Evolutionary conservation across 495 filamentous ascomycete species (phyloP).

Genomic region (Penicillium macrosclerotiorum): DNA sequence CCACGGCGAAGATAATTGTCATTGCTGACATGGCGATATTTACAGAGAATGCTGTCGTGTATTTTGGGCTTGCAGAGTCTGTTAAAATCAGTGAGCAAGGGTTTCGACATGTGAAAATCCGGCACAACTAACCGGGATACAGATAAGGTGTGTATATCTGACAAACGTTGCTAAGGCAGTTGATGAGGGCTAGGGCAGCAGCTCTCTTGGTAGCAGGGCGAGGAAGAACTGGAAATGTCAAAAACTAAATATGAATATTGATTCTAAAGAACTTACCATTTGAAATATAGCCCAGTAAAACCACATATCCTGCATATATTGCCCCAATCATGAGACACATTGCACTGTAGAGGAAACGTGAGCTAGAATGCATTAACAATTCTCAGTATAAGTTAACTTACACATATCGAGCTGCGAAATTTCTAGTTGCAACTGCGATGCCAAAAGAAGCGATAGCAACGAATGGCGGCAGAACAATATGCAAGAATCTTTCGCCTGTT

Average conservation of each 20-base stretch:
- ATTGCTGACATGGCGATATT: conserved; percentile 21
- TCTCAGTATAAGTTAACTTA: conserved; percentile 5
- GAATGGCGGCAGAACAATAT: conserved; percentile 62
- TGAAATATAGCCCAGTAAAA: conserved; percentile 65
- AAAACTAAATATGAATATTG: neutral
- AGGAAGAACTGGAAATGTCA: conserved; percentile 9
- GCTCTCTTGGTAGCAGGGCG: conserved; percentile 23
- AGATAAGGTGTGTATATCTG: conserved; percentile 20
- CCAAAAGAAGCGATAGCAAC: conserved; percentile 68
- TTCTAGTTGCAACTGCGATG: conserved; percentile 57
- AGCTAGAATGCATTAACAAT: neutral
- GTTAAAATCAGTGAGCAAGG: neutral
- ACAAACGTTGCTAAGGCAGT: conserved; percentile 22
- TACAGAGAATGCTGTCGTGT: conserved; percentile 19
- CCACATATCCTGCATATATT: conserved; percentile 54
- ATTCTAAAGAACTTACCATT: conserved; percentile 4
- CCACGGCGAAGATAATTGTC: conserved; percentile 18
- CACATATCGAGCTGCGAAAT: conserved; percentile 27
- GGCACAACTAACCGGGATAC: conserved; percentile 10
- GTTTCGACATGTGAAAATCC: neutral
- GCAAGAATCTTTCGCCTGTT: conserved; percentile 71
- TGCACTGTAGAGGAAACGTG: conserved; percentile 1
- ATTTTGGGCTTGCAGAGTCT: conserved; percentile 20
- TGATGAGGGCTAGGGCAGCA: conserved; percentile 19
- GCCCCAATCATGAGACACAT: conserved; percentile 20